These are phyloP conservation scores for Sextonia rubra DNA, from an alignment of 164 flowering plant genomes.

Conservation along the genomic window DNA sequence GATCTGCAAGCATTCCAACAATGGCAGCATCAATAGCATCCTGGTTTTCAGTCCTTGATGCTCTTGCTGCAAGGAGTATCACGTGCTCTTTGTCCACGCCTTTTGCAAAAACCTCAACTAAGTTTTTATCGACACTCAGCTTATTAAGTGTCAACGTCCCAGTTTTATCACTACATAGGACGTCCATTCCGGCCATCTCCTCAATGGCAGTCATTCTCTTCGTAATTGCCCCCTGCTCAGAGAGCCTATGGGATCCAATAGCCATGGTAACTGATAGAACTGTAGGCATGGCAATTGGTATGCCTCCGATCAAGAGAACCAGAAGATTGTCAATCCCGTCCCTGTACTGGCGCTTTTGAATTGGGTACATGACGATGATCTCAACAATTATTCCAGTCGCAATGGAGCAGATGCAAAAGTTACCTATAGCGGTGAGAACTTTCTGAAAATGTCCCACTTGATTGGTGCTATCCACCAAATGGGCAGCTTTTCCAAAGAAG, in stretches of 20 bases:
- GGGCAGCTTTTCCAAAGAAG: slow-evolving; percentile 84
- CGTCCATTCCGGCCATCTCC: slow-evolving; percentile 87
- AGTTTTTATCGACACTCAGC: slow-evolving; percentile 35
- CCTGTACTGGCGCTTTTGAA: slow-evolving; percentile 60
- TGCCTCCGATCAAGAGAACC: slow-evolving; percentile 80
- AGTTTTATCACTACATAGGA: slow-evolving; percentile 41
- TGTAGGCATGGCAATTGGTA: slow-evolving; percentile 86
- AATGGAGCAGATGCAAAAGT: slow-evolving; percentile 74
- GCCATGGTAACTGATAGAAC: slow-evolving; percentile 87
- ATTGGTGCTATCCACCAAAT: slow-evolving; percentile 77
- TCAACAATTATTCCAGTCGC: slow-evolving; percentile 60
- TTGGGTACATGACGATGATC: slow-evolving; percentile 70
- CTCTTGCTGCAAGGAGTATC: slow-evolving; percentile 35
- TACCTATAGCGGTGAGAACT: slow-evolving; percentile 78
- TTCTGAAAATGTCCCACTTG: slow-evolving; percentile 78
- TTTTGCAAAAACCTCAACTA: slow-evolving; percentile 35
- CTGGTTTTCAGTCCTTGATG: slow-evolving; percentile 41
- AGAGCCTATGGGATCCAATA: slow-evolving; percentile 78
- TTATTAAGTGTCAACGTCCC: slow-evolving; percentile 41
- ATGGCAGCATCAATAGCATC: slow-evolving; percentile 47
- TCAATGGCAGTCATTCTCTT: slow-evolving; percentile 89
- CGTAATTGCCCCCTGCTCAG: slow-evolving; percentile 78
- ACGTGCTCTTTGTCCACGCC: slow-evolving; percentile 39
- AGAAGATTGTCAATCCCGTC: slow-evolving; percentile 72
- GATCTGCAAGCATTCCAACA: slow-evolving; percentile 42